These are phyloP conservation scores for Letharia columbiana DNA, from an alignment of 495 filamentous ascomycete genomes.

Conservation along the genomic window DNA sequence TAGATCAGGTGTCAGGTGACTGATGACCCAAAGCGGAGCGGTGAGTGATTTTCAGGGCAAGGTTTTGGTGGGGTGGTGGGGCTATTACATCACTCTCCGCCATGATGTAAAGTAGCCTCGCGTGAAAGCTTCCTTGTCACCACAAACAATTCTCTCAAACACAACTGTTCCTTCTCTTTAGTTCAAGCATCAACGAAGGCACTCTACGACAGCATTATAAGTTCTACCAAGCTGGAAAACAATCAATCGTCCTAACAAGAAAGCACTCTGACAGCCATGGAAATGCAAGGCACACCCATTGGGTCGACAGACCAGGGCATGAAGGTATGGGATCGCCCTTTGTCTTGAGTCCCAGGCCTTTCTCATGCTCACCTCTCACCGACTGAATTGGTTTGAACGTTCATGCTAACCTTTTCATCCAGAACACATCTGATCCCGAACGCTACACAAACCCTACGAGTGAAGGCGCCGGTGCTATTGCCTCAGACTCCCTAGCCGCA, in stretches of 20 bases:
- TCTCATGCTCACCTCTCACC: not conserved
- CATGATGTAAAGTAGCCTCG: conserved; percentile 13
- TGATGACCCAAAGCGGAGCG: not conserved
- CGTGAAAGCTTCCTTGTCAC: conserved; percentile 1
- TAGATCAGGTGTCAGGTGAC: not conserved
- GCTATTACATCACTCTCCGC: conserved; percentile 12
- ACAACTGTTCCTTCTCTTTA: not conserved
- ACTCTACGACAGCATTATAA: too few species aligned
- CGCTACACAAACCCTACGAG: conserved; percentile 35
- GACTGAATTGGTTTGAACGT: not conserved
- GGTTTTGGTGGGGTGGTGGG: conserved; percentile 8
- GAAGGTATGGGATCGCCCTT: conserved; percentile 30
- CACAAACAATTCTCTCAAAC: not conserved
- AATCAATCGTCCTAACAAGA: not conserved
- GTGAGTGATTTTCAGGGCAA: conserved; percentile 16
- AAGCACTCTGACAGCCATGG: conserved; percentile 29
- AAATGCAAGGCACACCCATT: conserved; percentile 43
- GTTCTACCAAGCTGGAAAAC: too few species aligned
- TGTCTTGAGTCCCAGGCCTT: not conserved
- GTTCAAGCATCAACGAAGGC: not conserved
- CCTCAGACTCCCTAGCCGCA: conserved; percentile 57
- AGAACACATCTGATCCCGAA: conserved; percentile 44
- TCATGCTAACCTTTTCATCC: not conserved
- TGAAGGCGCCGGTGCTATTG: conserved; percentile 49
- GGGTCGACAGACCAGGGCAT: conserved; percentile 33